These are phyloP conservation scores for Fusarium veterinarium DNA, from an alignment of 2,329 filamentous ascomycete genomes.

Conservation along the genomic window DNA sequence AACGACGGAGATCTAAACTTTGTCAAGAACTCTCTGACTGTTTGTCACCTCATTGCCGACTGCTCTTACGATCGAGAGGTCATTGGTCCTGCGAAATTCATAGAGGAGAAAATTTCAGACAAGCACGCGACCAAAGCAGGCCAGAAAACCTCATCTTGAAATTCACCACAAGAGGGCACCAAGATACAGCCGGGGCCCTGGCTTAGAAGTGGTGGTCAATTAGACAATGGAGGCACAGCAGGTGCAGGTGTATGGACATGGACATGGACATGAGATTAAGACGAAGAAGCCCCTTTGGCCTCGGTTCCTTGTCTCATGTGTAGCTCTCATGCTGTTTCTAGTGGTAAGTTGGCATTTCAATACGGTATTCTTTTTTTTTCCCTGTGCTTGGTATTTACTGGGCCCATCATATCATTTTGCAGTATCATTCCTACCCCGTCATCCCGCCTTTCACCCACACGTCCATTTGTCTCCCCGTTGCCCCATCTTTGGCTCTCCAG, in stretches of 20 bases:
- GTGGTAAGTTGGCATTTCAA: constrained; percentile 39
- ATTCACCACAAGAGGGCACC: not conserved
- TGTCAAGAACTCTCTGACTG: not conserved
- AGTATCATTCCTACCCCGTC: constrained; percentile 27
- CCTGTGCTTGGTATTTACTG: constrained; percentile 13
- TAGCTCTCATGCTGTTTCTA: constrained; percentile 32
- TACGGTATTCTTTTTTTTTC: constrained; percentile 1
- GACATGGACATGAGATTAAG: constrained; percentile 21
- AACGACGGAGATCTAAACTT: constrained; percentile 18
- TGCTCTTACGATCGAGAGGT: not conserved
- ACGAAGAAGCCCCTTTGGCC: constrained; percentile 25
- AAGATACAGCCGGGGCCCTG: constrained; percentile 5
- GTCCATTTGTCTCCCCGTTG: constrained; percentile 25
- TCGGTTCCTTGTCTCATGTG: constrained; percentile 16
- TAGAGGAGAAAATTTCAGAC: not conserved
- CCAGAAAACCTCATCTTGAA: constrained; percentile 7
- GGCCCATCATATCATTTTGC: constrained; percentile 30
- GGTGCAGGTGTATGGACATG: constrained; percentile 12
- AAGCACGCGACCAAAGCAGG: constrained; percentile 22
- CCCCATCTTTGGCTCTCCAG: constrained; percentile 25
- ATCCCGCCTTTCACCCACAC: constrained; percentile 40
- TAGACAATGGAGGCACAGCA: constrained; percentile 30
- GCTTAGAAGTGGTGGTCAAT: constrained; percentile 11
- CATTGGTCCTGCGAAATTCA: not conserved
- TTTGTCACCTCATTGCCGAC: constrained; percentile 9